Conservation (phyloP, 495 filamentous ascomycete species). For the Polyplosphaeria fusca region DNA sequence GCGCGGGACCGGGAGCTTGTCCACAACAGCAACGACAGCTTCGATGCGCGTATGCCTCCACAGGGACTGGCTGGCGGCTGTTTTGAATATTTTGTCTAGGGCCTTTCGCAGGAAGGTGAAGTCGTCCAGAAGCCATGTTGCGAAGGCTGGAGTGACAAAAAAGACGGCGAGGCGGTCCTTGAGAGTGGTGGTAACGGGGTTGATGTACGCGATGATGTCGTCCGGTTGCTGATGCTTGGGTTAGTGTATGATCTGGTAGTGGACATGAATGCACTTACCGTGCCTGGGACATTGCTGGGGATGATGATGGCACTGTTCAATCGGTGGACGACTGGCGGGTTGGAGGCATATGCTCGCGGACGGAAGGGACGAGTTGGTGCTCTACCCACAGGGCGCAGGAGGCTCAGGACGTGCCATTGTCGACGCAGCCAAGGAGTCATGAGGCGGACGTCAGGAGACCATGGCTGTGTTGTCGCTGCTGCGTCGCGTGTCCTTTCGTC, state of each 20-base stretch:
- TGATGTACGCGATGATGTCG: conserved; percentile 18
- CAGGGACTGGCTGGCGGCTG: neutral
- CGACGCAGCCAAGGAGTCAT: conserved; percentile 18
- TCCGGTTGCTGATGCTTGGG: conserved; percentile 24
- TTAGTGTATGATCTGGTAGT: neutral
- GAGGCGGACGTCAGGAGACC: conserved; percentile 8
- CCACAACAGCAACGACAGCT: conserved; percentile 31
- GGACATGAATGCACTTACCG: neutral
- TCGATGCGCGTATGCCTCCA: conserved; percentile 5
- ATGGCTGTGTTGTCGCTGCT: conserved; percentile 1
- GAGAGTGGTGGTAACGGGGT: conserved; percentile 2
- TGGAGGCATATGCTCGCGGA: neutral
- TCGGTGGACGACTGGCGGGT: neutral
- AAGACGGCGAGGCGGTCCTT: conserved; percentile 12
- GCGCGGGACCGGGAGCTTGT: conserved; percentile 27
- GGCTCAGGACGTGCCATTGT: conserved; percentile 15
- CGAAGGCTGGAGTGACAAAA: conserved; percentile 31
- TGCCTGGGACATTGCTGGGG: conserved; percentile 1
- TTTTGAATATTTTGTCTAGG: neutral
- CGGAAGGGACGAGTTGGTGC: neutral
- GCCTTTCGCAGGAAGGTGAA: conserved; percentile 22
- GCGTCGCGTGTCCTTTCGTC: too few relatives aligned
- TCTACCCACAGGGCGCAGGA: too few relatives aligned
- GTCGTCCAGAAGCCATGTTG: conserved; percentile 27
- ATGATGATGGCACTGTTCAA: conserved; percentile 23